phyloP scores from a whole-genome alignment of 768 basidiomycete genomes.

The Paxillus involutus region DNA sequence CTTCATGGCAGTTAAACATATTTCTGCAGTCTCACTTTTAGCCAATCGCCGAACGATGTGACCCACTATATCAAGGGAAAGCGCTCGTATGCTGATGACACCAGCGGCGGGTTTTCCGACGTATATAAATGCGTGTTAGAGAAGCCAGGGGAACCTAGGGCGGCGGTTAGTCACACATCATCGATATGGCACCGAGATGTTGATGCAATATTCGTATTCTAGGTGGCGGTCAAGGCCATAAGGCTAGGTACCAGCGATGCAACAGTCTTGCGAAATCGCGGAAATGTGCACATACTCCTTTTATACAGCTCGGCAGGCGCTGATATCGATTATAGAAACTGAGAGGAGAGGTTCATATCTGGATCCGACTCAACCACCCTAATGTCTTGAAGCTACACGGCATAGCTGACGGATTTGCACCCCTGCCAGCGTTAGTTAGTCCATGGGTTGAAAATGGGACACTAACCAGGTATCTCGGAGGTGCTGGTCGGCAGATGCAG shows the following conservation, averaged over 20 bases:
- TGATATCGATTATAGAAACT: conserved; percentile 14
- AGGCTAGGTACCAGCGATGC: background rate
- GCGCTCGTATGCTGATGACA: conserved; percentile 31
- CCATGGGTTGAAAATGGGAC: conserved; percentile 43
- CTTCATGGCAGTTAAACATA: too few relatives aligned
- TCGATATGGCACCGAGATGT: background rate
- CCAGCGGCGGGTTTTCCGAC: conserved; percentile 45
- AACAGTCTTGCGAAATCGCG: background rate
- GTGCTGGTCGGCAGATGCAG: conserved; percentile 34
- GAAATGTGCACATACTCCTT: background rate
- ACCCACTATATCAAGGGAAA: conserved; percentile 33
- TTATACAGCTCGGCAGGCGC: background rate
- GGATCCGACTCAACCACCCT: conserved; percentile 39
- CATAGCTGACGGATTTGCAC: conserved; percentile 37
- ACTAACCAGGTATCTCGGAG: conserved; percentile 38
- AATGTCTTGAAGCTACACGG: conserved; percentile 38
- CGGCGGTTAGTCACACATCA: background rate
- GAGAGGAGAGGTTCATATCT: conserved; percentile 36
- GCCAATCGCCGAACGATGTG: conserved; percentile 2
- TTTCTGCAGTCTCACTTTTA: too few relatives aligned
- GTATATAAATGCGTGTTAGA: conserved; percentile 40
- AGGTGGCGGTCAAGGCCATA: conserved; percentile 6
- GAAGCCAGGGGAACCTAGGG: background rate
- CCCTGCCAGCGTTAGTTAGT: conserved; percentile 38
- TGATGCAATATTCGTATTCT: background rate